Evolutionary conservation across 2,329 filamentous ascomycete species (phyloP), one percentile per base, ranked within the genome.

Genomic region (Cercospora nicotianae): DNA sequence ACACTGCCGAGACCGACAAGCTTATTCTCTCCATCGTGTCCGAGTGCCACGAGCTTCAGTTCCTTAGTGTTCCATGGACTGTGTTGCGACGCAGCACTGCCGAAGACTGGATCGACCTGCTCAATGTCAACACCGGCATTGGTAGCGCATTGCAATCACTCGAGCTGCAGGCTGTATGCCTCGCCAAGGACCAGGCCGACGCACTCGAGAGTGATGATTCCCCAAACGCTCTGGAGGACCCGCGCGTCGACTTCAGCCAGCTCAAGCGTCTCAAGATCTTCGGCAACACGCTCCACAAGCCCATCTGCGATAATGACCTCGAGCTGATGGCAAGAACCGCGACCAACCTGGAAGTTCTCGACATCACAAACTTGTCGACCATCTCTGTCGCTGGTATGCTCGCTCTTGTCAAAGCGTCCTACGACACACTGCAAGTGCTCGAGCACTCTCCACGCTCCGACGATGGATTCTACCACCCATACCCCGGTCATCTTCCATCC

Each of bases 191-290:
- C 45, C 83, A 85, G 72, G 79, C 79, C 12, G 73, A 76, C 2
- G 77, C 79, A 31, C 72, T 83, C 23, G 81, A 85, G 67, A 73
- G 81, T 26, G 75, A 78, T 45, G 60, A 53, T 45, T 72, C 75
- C 1, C 70, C 73, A 9, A 75, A 79, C 63, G 80, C 84, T 9
- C 76, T 86, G 16, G 76, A 80, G 59, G 81, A 82, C 51, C 66
- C 73, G 7, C 69, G 74, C 1, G 81, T 85, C 67, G 80, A 85
- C 75, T 86, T 87, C 72, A 77, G 81, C 67, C 77, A 80, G 33
- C 79, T 87, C 53, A 80, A 80, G 64, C 82, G 83, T 20, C 76
- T 87, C 63, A 86, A 86, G 75, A 80, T 87, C 66, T 85, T 86
- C 70, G 85, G 85, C 66, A 83, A 85, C 75, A 85, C 84, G 6